Conservation (phyloP, 306 rosid species). For the Lathyrus sativus region DNA sequence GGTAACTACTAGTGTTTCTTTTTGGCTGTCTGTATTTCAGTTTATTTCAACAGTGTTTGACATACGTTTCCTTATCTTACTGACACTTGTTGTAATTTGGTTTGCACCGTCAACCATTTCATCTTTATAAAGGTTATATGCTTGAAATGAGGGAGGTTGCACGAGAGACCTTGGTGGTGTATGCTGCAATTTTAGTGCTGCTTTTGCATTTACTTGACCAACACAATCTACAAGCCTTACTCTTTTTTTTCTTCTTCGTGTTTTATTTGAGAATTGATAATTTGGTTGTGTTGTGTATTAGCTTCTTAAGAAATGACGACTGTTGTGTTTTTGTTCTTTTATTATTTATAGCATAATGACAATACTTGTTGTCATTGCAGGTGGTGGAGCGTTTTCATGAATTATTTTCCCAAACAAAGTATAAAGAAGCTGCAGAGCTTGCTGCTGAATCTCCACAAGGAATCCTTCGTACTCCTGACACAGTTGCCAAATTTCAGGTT, state of each 20-base stretch:
- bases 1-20: conserved; percentile 11
- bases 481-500: conserved; percentile 99
- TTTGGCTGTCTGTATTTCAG: background rate
- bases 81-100: conserved; percentile 22
- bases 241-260: background rate
- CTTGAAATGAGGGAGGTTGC: conserved; percentile 6
- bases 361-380: conserved; percentile 50
- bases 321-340: conserved; percentile 25
- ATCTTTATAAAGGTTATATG: conserved; percentile 15
- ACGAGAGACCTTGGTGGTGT: conserved; percentile 13
- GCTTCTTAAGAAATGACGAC: conserved; percentile 9
- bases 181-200: conserved; percentile 26
- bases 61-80: conserved; percentile 5
- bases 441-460: conserved; percentile 99
- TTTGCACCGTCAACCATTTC: conserved; percentile 8
- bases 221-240: conserved; percentile 8
- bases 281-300: conserved; percentile 2
- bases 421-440: conserved; percentile 99
- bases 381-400: conserved; percentile 99
- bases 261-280: conserved; percentile 18
- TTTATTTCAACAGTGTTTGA: conserved; percentile 11
- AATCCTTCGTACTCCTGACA: conserved; percentile 95
- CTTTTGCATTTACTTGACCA: conserved; percentile 18
- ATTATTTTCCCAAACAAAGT: conserved; percentile 95
- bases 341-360: conserved; percentile 31